These are phyloP conservation scores for Chytriomyces sp. DNA, from an alignment of 192 early-diverging fungal species.

Conservation along the genomic window DNA sequence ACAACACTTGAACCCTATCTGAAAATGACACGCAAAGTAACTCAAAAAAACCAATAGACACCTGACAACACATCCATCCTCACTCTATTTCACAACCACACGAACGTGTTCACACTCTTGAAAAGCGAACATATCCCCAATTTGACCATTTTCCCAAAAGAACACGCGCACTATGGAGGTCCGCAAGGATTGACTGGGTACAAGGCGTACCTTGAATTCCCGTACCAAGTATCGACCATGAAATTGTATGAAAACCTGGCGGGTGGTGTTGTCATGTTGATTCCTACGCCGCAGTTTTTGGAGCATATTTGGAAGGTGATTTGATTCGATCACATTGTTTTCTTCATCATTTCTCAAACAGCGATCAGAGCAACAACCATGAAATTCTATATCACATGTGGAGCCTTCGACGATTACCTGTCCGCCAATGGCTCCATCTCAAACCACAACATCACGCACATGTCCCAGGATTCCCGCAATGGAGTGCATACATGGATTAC, in stretches of 20 bases:
- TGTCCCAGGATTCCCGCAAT: conserved; percentile 10
- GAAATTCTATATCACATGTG: conserved; percentile 12
- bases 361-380: conserved; percentile 14
- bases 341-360: not conserved
- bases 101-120: conserved; percentile 9
- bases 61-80: not conserved
- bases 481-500: conserved; percentile 33
- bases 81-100: conserved; percentile 1
- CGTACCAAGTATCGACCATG: conserved; percentile 34
- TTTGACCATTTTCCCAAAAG: conserved; percentile 12
- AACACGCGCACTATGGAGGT: conserved; percentile 27
- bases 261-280: conserved; percentile 15
- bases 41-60: not conserved
- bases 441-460: not conserved
- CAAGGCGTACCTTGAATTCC: conserved; percentile 34
- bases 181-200: conserved; percentile 1
- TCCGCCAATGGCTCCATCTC: not conserved
- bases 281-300: conserved; percentile 31
- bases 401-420: conserved; percentile 1
- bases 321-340: not conserved
- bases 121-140: not conserved
- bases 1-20: not conserved
- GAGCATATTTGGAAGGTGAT: conserved; percentile 15
- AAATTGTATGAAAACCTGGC: conserved; percentile 37
- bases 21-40: not conserved